phyloP scores from a whole-genome alignment of 371 early-diverging fungal genomes.

The Mucor mucedo region DNA sequence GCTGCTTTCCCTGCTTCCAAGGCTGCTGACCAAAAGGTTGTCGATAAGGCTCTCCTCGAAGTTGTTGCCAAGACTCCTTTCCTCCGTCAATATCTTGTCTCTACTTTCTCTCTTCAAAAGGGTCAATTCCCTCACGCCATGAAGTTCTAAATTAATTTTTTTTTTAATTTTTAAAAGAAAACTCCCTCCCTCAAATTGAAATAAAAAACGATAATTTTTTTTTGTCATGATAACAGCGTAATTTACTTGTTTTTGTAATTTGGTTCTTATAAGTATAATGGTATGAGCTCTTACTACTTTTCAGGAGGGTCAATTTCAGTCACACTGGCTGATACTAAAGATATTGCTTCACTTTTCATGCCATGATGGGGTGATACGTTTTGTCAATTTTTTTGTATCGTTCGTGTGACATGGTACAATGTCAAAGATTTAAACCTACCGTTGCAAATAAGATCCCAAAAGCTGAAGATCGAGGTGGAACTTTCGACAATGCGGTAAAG shows the following conservation, averaged over 20 bases:
- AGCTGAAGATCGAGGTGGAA: too few relatives aligned
- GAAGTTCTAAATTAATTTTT: conserved; percentile 77
- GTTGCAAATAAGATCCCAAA: too few relatives aligned
- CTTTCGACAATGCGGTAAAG: too few relatives aligned
- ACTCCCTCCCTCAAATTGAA: background rate
- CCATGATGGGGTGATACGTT: too few relatives aligned
- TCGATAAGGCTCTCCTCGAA: conserved; percentile 84
- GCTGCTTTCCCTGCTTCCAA: conserved; percentile 68
- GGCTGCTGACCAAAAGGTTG: conserved; percentile 84
- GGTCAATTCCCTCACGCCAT: conserved; percentile 94
- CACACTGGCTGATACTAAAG: too few relatives aligned
- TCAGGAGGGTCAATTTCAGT: too few relatives aligned
- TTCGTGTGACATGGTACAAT: too few relatives aligned
- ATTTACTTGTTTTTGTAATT: background rate
- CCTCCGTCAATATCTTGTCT: conserved; percentile 84
- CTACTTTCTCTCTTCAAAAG: conserved; percentile 89
- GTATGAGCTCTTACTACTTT: too few relatives aligned
- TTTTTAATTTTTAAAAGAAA: background rate
- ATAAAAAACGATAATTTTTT: background rate
- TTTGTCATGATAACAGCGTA: conserved; percentile 3
- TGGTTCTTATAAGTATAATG: too few relatives aligned
- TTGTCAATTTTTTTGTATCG: too few relatives aligned
- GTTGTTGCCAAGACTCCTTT: conserved; percentile 82
- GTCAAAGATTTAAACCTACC: too few relatives aligned
- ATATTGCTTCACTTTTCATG: too few relatives aligned